Percentiles rank a stretch among this genome's conserved stretches.
Evolutionary conservation across 768 basidiomycete genomes (phyloP).

Genomic region (Termitomyces heimii): DNA sequence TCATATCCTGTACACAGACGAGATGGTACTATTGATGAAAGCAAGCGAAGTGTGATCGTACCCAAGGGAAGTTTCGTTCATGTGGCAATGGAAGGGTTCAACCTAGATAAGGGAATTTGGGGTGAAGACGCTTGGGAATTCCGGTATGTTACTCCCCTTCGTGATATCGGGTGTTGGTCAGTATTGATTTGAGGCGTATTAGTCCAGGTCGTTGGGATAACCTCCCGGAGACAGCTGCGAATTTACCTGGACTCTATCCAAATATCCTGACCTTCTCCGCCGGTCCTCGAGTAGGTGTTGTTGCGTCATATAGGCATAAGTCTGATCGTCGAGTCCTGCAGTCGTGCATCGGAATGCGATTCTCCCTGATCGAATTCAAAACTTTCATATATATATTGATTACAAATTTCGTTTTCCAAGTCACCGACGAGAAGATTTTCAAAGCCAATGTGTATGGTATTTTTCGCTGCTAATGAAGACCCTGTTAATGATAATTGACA

Average conservation of each 20-base stretch:
- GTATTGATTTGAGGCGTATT: neutral
- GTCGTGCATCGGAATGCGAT: conserved; percentile 81
- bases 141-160: conserved; percentile 38
- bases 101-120: conserved; percentile 74
- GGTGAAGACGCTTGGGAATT: conserved; percentile 80
- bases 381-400: conserved; percentile 66
- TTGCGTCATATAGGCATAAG: neutral
- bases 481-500: conserved; percentile 15
- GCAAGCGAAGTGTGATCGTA: conserved; percentile 39
- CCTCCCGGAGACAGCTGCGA: conserved; percentile 61
- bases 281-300: conserved; percentile 63
- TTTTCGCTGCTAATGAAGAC: neutral
- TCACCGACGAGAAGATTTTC: conserved; percentile 46
- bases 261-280: conserved; percentile 75
- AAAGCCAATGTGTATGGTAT: conserved; percentile 61
- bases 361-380: conserved; percentile 83
- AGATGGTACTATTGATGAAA: conserved; percentile 39
- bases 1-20: conserved; percentile 51
- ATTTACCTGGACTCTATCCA: conserved; percentile 66
- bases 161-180: neutral
- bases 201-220: conserved; percentile 83
- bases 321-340: conserved; percentile 21
- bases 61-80: conserved; percentile 72
- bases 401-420: conserved; percentile 57
- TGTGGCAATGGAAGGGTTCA: conserved; percentile 75